A percentile compares a stretch with the other conserved stretches of the same genome.
phyloP scores from a whole-genome alignment of 73 alveolate species.

The Paramecium sexaurelia region DNA sequence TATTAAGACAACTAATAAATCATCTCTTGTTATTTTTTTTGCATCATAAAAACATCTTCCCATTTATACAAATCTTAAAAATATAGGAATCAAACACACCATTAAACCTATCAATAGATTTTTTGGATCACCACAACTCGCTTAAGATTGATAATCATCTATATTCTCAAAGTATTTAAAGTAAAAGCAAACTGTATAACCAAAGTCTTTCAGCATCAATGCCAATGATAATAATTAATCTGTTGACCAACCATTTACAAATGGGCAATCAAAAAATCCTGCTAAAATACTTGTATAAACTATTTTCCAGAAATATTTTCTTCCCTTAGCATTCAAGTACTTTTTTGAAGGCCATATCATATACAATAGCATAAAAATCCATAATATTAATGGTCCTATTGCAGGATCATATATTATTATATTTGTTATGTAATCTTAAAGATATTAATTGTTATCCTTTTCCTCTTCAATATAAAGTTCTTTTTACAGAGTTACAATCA shows the following conservation, averaged over 20 bases:
- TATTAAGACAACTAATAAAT: neutral
- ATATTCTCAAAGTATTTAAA: neutral
- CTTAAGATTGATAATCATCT: neutral
- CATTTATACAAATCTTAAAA: conserved; percentile 1
- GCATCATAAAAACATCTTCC: conserved; percentile 27
- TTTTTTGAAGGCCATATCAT: conserved; percentile 26
- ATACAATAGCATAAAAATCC: conserved; percentile 36
- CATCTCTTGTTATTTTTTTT: neutral
- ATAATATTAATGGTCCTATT: conserved; percentile 11
- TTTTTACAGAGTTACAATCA: neutral
- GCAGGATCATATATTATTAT: neutral
- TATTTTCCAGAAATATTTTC: conserved; percentile 23
- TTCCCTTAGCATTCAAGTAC: conserved; percentile 33
- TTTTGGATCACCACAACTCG: conserved; percentile 29
- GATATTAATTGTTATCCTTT: neutral
- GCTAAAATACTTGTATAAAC: neutral
- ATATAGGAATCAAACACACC: neutral
- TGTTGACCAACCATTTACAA: conserved; percentile 35
- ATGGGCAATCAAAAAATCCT: neutral
- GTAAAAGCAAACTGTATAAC: conserved; percentile 18
- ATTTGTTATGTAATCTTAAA: neutral
- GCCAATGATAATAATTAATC: conserved; percentile 38
- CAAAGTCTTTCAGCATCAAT: neutral
- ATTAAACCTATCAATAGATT: conserved; percentile 11
- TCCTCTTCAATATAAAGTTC: neutral